Percentiles rank a stretch among this genome's conserved stretches.
phyloP scores from a whole-genome alignment of 1,139 yeast species.

The Pichia sp. region DNA sequence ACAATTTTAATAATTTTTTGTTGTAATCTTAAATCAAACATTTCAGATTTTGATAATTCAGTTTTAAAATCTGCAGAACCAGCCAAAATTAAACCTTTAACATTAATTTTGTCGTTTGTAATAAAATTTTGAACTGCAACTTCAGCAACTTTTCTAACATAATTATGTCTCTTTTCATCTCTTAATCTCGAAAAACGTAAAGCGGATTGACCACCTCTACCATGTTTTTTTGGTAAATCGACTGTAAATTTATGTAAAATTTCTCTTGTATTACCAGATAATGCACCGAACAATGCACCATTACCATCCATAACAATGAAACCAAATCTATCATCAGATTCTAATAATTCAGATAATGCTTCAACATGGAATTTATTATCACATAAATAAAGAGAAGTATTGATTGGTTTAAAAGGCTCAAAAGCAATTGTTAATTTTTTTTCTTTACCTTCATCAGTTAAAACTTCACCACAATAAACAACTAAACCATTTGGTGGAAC shows the following conservation, averaged over 20 bases:
- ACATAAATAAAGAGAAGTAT: slow-evolving; percentile 90
- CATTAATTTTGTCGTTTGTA: slow-evolving; percentile 86
- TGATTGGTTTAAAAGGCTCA: slow-evolving; percentile 97
- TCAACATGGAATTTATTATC: slow-evolving; percentile 98
- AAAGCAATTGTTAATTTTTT: slow-evolving; percentile 91
- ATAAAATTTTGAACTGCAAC: slow-evolving; percentile 96
- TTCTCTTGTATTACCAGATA: slow-evolving; percentile 94
- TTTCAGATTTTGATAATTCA: slow-evolving; percentile 85
- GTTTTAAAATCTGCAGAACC: slow-evolving; percentile 99
- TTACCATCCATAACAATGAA: slow-evolving; percentile 99
- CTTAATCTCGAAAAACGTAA: slow-evolving; percentile 97
- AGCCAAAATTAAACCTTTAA: slow-evolving; percentile 88
- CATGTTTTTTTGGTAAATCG: slow-evolving; percentile 98
- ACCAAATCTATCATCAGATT: slow-evolving; percentile 93
- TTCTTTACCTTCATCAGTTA: slow-evolving; percentile 96
- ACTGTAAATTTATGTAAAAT: slow-evolving; percentile 93
- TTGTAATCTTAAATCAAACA: slow-evolving; percentile 84
- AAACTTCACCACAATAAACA: slow-evolving; percentile 95
- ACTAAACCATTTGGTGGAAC: slow-evolving; percentile 95
- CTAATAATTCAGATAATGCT: slow-evolving; percentile 87
- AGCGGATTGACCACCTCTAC: slow-evolving; percentile 99
- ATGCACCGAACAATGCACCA: slow-evolving; percentile 94
- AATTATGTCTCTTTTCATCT: slow-evolving; percentile 98
- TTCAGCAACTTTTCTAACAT: slow-evolving; percentile 96
- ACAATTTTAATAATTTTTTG: slow-evolving; percentile 87